A percentile compares a stretch with the other conserved stretches of the same genome.
These are phyloP conservation scores for Aquilaria yunnanensis DNA, from an alignment of 345 rosid species.

Conservation along the genomic window DNA sequence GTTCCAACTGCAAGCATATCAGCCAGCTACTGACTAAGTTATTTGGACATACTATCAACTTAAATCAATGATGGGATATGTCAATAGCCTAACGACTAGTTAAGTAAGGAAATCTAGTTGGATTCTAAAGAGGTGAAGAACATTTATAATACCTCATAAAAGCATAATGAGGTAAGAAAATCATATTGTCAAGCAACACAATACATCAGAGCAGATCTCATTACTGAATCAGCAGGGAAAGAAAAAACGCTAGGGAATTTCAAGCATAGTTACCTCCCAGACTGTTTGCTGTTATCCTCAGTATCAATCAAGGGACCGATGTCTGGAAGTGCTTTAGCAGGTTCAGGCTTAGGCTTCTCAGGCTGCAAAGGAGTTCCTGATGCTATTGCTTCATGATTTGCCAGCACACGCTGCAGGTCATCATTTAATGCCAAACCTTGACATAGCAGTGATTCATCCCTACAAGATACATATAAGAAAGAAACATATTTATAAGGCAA, in stretches of 20 bases:
- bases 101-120: no score
- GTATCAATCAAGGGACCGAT: slow-evolving; percentile 75
- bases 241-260: not conserved
- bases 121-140: no score
- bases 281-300: slow-evolving; percentile 50
- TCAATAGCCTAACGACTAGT: no score
- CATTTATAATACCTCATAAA: no score
- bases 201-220: not conserved
- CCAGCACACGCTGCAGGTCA: slow-evolving; percentile 90
- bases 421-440: slow-evolving; percentile 95
- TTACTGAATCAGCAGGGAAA: not conserved
- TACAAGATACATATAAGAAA: slow-evolving; percentile 24
- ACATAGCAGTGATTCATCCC: slow-evolving; percentile 87
- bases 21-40: not conserved
- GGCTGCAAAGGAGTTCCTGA: slow-evolving; percentile 47
- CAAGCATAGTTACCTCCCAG: slow-evolving; percentile 37
- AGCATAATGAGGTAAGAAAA: no score
- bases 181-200: not conserved
- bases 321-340: slow-evolving; percentile 49
- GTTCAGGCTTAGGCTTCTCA: slow-evolving; percentile 47
- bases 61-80: no score
- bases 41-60: not conserved
- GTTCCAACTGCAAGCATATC: not conserved
- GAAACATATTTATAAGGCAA: not conserved
- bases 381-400: slow-evolving; percentile 82